A percentile compares a stretch with the other conserved stretches of the same genome.
phyloP scores from a whole-genome alignment of 768 basidiomycete species.

The Phanerochaete sordida region DNA sequence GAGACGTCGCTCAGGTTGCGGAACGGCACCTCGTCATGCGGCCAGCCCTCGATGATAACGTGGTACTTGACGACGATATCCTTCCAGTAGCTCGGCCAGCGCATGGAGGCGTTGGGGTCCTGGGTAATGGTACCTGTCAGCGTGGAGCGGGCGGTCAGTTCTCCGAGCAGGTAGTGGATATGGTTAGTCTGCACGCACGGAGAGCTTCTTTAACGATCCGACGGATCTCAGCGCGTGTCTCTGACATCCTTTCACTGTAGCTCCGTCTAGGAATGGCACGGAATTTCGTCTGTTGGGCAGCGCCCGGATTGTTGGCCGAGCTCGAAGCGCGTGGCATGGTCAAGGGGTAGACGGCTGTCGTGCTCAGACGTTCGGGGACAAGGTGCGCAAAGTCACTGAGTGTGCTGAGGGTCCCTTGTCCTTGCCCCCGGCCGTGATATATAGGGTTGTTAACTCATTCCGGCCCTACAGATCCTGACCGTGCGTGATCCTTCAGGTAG shows the following conservation, averaged over 20 bases:
- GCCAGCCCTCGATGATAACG: constrained; percentile 27
- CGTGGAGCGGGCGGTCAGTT: not conserved
- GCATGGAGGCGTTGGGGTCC: constrained; percentile 23
- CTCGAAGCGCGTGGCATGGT: constrained; percentile 13
- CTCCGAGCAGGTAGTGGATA: not conserved
- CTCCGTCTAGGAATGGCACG: constrained; percentile 21
- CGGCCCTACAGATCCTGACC: constrained; percentile 11
- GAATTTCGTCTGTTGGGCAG: constrained; percentile 19
- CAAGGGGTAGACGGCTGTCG: not conserved
- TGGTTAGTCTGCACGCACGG: constrained; percentile 13
- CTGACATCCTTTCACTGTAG: constrained; percentile 27
- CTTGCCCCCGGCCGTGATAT: constrained; percentile 4
- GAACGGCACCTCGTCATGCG: constrained; percentile 24
- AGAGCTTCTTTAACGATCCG: constrained; percentile 21
- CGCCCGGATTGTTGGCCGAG: constrained; percentile 11
- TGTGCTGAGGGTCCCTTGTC: not conserved
- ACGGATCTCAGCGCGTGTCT: constrained; percentile 24
- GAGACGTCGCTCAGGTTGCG: constrained; percentile 27
- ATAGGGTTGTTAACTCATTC: constrained; percentile 9
- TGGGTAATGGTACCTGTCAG: constrained; percentile 21
- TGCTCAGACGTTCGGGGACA: not conserved
- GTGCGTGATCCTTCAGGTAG: constrained; percentile 2
- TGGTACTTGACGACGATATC: constrained; percentile 25
- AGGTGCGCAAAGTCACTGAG: not conserved
- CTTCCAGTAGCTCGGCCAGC: constrained; percentile 22